phyloP scores from a whole-genome alignment of 495 filamentous ascomycete species.

The Xylona heveae region DNA sequence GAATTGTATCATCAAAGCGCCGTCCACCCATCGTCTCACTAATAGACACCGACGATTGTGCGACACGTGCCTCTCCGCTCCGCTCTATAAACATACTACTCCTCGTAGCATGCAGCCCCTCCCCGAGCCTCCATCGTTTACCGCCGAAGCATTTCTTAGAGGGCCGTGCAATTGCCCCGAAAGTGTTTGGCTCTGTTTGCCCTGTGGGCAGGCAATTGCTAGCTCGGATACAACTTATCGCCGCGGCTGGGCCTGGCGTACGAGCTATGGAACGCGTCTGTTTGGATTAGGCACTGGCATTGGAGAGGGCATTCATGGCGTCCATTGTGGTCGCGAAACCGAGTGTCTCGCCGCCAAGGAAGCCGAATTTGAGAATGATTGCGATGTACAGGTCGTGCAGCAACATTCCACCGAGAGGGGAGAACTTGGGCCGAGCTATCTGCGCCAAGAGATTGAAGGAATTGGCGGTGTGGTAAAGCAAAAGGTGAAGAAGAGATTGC shows the following conservation, averaged over 20 bases:
- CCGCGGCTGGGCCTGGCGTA: constrained; percentile 75
- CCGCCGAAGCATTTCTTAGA: constrained; percentile 24
- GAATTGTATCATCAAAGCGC: constrained; percentile 74
- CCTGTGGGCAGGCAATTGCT: constrained; percentile 49
- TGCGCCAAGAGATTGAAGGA: constrained; percentile 67
- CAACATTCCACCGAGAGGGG: background rate
- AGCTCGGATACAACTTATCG: constrained; percentile 52
- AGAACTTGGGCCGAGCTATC: constrained; percentile 45
- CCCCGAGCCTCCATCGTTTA: constrained; percentile 11
- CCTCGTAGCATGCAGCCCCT: constrained; percentile 1
- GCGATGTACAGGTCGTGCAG: constrained; percentile 23
- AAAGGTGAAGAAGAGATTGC: constrained; percentile 51
- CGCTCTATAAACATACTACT: constrained; percentile 22
- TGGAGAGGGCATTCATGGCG: constrained; percentile 69
- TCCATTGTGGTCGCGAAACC: constrained; percentile 54
- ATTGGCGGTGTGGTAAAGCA: constrained; percentile 70
- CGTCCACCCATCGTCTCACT: constrained; percentile 33
- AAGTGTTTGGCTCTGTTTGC: constrained; percentile 58
- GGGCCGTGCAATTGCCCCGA: constrained; percentile 48
- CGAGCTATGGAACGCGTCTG: constrained; percentile 57
- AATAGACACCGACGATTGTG: constrained; percentile 65
- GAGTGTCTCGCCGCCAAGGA: constrained; percentile 48
- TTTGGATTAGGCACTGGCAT: constrained; percentile 72
- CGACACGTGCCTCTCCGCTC: constrained; percentile 42
- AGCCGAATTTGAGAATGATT: constrained; percentile 60